phyloP scores from a whole-genome alignment of 805 yeast species.

The Candida gorgasii region DNA sequence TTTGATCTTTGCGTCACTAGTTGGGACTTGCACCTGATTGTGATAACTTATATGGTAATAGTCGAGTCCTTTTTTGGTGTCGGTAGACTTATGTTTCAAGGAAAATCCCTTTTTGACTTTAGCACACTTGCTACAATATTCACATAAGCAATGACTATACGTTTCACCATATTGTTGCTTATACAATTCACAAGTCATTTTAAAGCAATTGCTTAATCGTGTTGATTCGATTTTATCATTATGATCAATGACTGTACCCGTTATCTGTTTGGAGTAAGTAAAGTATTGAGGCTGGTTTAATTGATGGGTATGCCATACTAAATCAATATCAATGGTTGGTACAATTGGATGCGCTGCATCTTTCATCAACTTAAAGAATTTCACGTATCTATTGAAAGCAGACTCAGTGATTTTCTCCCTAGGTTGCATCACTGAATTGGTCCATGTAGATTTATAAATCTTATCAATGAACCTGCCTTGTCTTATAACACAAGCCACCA shows the following conservation, averaged over 20 bases:
- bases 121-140: background rate
- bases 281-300: constrained; percentile 2
- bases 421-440: background rate
- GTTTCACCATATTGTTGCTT: background rate
- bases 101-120: background rate
- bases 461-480: constrained; percentile 25
- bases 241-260: constrained; percentile 14
- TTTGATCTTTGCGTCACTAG: background rate
- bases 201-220: constrained; percentile 18
- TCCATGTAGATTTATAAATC: constrained; percentile 11
- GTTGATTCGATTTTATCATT: constrained; percentile 26
- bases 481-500: constrained; percentile 27
- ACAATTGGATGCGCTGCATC: constrained; percentile 6
- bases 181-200: constrained; percentile 14
- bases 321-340: constrained; percentile 11
- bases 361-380: constrained; percentile 17
- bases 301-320: constrained; percentile 12
- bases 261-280: constrained; percentile 4
- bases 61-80: background rate
- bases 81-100: background rate
- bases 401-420: constrained; percentile 7
- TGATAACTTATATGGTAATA: constrained; percentile 4
- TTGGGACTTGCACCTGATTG: constrained; percentile 1
- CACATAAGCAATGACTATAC: constrained; percentile 3
- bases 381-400: constrained; percentile 20